Percentiles rank a stretch among this genome's conserved stretches.
These are phyloP conservation scores for Colletotrichum phormii DNA, from an alignment of 2,329 filamentous ascomycete genomes.

Conservation along the genomic window DNA sequence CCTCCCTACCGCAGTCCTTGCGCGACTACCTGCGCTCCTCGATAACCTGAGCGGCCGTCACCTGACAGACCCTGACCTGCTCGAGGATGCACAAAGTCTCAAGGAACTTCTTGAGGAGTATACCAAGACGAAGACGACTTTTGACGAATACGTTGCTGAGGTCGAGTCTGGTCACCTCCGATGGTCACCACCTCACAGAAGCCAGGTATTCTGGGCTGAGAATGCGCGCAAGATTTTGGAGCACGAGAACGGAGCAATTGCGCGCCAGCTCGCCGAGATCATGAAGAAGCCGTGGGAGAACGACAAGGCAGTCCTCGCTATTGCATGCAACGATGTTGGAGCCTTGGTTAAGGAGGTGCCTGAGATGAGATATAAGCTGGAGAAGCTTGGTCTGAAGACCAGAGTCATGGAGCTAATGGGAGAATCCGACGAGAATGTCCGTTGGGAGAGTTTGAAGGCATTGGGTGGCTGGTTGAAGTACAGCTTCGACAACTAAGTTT, in stretches of 20 bases:
- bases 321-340: constrained; percentile 94
- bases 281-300: constrained; percentile 79
- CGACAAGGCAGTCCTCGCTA: constrained; percentile 89
- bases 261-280: constrained; percentile 86
- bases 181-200: constrained; percentile 93
- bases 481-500: constrained; percentile 61
- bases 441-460: constrained; percentile 92
- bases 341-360: constrained; percentile 89
- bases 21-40: constrained; percentile 78
- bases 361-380: constrained; percentile 82
- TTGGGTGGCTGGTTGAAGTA: constrained; percentile 76
- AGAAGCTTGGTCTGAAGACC: constrained; percentile 86
- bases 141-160: constrained; percentile 92
- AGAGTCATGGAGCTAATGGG: constrained; percentile 95
- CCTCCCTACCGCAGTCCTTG: constrained; percentile 87
- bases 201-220: constrained; percentile 89
- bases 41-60: constrained; percentile 72
- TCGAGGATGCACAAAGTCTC: constrained; percentile 70
- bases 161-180: constrained; percentile 87
- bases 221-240: constrained; percentile 91
- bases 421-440: constrained; percentile 86
- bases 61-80: constrained; percentile 72
- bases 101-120: constrained; percentile 75
- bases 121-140: constrained; percentile 78
- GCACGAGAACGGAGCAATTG: constrained; percentile 81